Evolutionary conservation across 768 basidiomycete genomes (phyloP), one percentile per base, ranked within the genome.

Genomic region (Dictyophora rubrovolvata): DNA sequence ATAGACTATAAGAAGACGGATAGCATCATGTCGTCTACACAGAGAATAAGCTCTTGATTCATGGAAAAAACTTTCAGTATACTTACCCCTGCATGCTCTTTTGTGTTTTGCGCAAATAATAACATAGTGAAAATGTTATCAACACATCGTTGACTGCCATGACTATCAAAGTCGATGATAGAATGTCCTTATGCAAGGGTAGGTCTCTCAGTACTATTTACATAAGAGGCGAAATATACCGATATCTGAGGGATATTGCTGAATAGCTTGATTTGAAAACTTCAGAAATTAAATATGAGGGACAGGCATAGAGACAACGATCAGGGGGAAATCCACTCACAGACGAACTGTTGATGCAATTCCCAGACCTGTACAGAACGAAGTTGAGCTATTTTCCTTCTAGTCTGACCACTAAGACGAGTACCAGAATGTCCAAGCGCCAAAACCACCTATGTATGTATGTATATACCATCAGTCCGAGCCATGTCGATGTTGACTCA

Each of bases 141-240:
- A 48, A 56, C 20, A 56, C n/a, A 47, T 56, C 55, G 23, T 56
- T 56, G n/a, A 56, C 55, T 17, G 55, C 55, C 55, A 56, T 56
- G 46, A 56, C 28, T 17, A 56, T 49, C 28, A 56, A 48, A 18
- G 55, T 56, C 20, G 55, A 46, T 17, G 55, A 48, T 33, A 56
- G 47, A 46, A 56, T 46, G 17, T 48, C 55, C 55, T 56, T 14
- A n/a, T 37, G 1, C 36, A 18, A 55, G 20, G 14, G 14, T 7
- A 34, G 48, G 48, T n/a, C 6, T n/a, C 6, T 51, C 12, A 51
- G 18, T 11, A 18, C 2, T 46, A 22, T 11, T 35, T 17, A 21
- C 9, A 10, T 14, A 14, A 7, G 47, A 9, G 46, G 12, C 6
- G 21, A 48, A n/a, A 42, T 35, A 22, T 35, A 56, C 55, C 46